Evolutionary conservation across 2,329 filamentous ascomycete genomes (phyloP).

Genomic region (Curvularia hawaiiensis): DNA sequence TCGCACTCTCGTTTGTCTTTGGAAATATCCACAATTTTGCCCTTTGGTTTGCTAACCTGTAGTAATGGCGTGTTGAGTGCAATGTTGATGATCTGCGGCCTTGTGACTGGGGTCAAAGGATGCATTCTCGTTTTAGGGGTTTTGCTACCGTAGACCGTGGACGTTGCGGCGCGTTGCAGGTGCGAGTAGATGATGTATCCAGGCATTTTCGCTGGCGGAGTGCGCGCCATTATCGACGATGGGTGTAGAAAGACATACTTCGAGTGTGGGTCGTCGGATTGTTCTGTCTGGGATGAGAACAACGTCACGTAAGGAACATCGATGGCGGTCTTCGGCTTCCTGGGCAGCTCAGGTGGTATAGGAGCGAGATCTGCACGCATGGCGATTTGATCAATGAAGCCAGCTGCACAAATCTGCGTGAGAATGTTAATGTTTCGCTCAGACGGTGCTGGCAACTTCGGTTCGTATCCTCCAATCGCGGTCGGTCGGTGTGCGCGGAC

Average conservation of each 20-base stretch:
- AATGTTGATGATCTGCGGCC: conserved; percentile 74
- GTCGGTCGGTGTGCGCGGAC: conserved; percentile 73
- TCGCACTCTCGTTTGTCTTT: conserved; percentile 72
- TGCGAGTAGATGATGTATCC: conserved; percentile 87
- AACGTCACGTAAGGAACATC: conserved; percentile 92
- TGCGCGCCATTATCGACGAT: conserved; percentile 75
- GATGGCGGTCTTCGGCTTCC: conserved; percentile 82
- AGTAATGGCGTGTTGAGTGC: conserved; percentile 85
- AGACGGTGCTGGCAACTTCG: conserved; percentile 63
- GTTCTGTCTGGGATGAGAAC: conserved; percentile 64
- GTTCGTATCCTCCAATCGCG: conserved; percentile 45
- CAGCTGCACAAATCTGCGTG: conserved; percentile 89
- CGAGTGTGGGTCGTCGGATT: conserved; percentile 57
- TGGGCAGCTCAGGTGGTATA: conserved; percentile 56
- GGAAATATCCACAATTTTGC: conserved; percentile 67
- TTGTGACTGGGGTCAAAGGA: conserved; percentile 78
- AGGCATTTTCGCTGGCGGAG: conserved; percentile 62
- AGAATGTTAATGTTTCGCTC: conserved; percentile 73
- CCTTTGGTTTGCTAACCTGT: conserved; percentile 87
- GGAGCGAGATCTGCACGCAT: conserved; percentile 89
- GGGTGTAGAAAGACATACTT: conserved; percentile 87
- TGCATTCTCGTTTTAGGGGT: conserved; percentile 79
- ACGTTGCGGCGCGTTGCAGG: conserved; percentile 71
- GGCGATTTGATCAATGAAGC: conserved; percentile 93
- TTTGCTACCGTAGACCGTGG: conserved; percentile 43